Conservation (phyloP, 164 flowering plant genomes). For the Paratinospora sagittata region DNA sequence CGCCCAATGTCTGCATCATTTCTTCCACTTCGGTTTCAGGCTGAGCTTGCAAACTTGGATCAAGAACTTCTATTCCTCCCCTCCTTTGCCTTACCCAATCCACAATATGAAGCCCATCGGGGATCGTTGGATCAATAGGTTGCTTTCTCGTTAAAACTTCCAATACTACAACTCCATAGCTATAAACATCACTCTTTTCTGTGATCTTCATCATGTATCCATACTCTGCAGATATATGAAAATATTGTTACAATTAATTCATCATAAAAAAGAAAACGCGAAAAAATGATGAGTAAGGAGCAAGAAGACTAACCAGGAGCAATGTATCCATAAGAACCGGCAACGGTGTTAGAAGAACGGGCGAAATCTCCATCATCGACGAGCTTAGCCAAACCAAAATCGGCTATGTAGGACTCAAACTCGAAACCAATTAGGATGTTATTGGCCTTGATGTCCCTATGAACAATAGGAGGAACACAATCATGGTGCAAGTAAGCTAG, state of each 20-base stretch:
- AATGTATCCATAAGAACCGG: conserved; percentile 64
- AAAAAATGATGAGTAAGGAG: background rate
- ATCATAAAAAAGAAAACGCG: background rate
- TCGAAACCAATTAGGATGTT: conserved; percentile 56
- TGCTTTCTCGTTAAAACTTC: conserved; percentile 91
- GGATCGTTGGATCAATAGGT: conserved; percentile 88
- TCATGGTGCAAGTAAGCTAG: conserved; percentile 57
- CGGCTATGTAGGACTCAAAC: conserved; percentile 55
- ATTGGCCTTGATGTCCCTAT: conserved; percentile 59
- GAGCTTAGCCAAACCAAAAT: conserved; percentile 52
- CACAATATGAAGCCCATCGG: conserved; percentile 75
- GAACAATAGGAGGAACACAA: conserved; percentile 58
- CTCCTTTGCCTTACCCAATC: conserved; percentile 79
- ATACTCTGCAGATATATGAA: conserved; percentile 58
- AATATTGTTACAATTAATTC: too few species aligned
- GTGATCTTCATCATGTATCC: conserved; percentile 48
- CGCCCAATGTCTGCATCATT: conserved; percentile 86
- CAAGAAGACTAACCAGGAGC: conserved; percentile 42
- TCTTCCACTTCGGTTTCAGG: conserved; percentile 68
- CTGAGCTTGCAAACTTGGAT: conserved; percentile 36
- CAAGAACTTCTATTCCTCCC: conserved; percentile 54
- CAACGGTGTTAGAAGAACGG: conserved; percentile 25
- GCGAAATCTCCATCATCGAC: conserved; percentile 40
- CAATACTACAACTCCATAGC: conserved; percentile 79
- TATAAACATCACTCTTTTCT: conserved; percentile 78